These are phyloP conservation scores for Cyberlindnera euphorbiae DNA, from an alignment of 805 yeast genomes.

Conservation along the genomic window DNA sequence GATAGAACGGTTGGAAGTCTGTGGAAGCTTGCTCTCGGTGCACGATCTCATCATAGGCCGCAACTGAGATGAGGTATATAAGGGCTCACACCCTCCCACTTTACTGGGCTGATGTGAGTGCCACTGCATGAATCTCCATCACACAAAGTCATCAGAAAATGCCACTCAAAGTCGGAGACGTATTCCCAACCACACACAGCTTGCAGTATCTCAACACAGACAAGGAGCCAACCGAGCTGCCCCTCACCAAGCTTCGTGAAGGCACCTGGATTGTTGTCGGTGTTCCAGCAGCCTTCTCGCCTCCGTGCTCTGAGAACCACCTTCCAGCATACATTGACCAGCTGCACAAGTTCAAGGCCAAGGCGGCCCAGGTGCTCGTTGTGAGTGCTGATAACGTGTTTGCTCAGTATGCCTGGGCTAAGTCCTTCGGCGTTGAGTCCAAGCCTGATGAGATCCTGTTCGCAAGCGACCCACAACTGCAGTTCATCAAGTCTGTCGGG, in stretches of 20 bases:
- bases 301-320: conserved; percentile 67
- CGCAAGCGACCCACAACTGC: conserved; percentile 58
- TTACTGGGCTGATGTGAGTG: too few relatives aligned
- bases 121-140: not conserved
- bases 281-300: conserved; percentile 87
- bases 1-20: too few relatives aligned
- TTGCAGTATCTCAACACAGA: conserved; percentile 29
- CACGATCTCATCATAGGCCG: too few relatives aligned
- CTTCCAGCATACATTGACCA: conserved; percentile 48
- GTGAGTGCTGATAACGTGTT: conserved; percentile 67
- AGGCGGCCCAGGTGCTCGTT: conserved; percentile 56
- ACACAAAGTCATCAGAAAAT: conserved; percentile 1
- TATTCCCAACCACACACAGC: conserved; percentile 17
- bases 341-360: conserved; percentile 42
- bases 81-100: too few relatives aligned
- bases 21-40: too few relatives aligned
- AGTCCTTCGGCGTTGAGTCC: conserved; percentile 28
- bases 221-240: conserved; percentile 26
- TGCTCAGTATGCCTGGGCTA: conserved; percentile 61
- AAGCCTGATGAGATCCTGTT: conserved; percentile 40
- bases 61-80: too few relatives aligned
- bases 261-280: conserved; percentile 50
- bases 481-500: conserved; percentile 45
- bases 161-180: conserved; percentile 8
- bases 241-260: conserved; percentile 23